phyloP scores from a whole-genome alignment of 768 basidiomycete genomes.

The Boletus fagicola region DNA sequence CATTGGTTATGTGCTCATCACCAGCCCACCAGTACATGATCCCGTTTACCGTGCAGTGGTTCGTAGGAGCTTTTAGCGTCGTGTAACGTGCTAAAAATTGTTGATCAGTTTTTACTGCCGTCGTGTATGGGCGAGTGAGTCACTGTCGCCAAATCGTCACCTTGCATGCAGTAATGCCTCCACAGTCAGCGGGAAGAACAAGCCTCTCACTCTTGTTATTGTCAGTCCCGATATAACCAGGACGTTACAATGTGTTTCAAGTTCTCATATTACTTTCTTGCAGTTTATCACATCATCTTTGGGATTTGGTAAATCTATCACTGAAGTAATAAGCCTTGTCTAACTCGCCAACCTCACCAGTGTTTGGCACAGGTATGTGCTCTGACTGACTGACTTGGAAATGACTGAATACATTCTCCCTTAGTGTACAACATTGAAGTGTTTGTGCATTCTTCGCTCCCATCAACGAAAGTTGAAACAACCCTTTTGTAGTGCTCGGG shows the following conservation, averaged over 20 bases:
- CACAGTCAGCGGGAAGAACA: constrained; percentile 19
- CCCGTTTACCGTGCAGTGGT: constrained; percentile 6
- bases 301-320: constrained; percentile 4
- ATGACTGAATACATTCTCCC: background rate
- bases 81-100: background rate
- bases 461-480: background rate
- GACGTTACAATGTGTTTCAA: background rate
- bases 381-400: background rate
- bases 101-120: constrained; percentile 14
- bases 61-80: background rate
- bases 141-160: background rate
- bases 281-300: background rate
- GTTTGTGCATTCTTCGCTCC: background rate
- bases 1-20: background rate
- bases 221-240: constrained; percentile 4
- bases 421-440: background rate
- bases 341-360: constrained; percentile 3
- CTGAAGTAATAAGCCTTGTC: background rate
- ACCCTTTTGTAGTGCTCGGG: background rate
- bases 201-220: constrained; percentile 1
- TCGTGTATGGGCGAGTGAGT: constrained; percentile 18
- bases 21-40: background rate
- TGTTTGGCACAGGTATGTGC: constrained; percentile 8
- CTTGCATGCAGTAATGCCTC: background rate
- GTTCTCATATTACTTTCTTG: background rate